phyloP scores from a whole-genome alignment of 176 grass and related monocot genomes.

The Rhipidocladum racemiflorum region DNA sequence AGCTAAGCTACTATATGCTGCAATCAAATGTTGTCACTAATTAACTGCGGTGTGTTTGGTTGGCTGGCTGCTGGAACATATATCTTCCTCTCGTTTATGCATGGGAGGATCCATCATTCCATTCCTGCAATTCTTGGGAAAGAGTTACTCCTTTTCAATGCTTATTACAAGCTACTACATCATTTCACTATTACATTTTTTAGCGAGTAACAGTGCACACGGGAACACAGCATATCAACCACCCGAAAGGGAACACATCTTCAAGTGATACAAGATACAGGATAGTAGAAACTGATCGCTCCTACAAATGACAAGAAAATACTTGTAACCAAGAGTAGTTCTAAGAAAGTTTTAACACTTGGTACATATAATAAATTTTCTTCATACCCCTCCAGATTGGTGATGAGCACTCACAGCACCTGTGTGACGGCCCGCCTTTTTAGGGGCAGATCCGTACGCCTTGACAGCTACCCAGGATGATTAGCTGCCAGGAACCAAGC shows the following conservation, averaged over 20 bases:
- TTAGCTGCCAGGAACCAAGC: no score
- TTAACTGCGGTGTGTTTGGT: slow-evolving; percentile 86
- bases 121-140: slow-evolving; percentile 53
- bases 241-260: slow-evolving; percentile 96
- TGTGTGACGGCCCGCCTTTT: no score
- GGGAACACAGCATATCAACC: slow-evolving; percentile 40
- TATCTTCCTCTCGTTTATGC: slow-evolving; percentile 96
- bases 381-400: slow-evolving; percentile 94
- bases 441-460: no score
- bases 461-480: no score
- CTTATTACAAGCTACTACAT: slow-evolving; percentile 17
- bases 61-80: slow-evolving; percentile 99
- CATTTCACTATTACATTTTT: background rate
- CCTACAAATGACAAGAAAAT: slow-evolving; percentile 48
- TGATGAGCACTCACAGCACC: slow-evolving; percentile 91
- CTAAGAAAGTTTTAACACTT: background rate
- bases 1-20: no score
- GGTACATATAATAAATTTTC: background rate
- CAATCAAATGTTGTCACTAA: no score
- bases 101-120: no score
- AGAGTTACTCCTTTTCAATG: slow-evolving; percentile 1
- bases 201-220: background rate
- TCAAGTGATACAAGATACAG: slow-evolving; percentile 94
- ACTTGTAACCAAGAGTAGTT: background rate
- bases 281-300: slow-evolving; percentile 94